Evolutionary conservation across 371 early-diverging fungal genomes (phyloP), one percentile per base, ranked within the genome.

Genomic region (Mucor lusitanicus): DNA sequence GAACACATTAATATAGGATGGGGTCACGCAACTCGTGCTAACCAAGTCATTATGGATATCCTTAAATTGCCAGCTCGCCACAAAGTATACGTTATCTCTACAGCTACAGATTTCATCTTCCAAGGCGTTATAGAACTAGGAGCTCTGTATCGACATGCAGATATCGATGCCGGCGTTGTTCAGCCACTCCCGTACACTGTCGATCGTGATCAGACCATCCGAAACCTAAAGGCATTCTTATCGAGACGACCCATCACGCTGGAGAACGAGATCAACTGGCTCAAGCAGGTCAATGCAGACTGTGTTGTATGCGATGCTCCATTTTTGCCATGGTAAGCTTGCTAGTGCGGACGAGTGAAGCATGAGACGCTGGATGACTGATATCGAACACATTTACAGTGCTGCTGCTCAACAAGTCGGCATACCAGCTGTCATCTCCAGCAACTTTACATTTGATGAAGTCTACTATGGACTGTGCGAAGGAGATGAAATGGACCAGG

Each of bases 391-490:
- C 1, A 13, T 3, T 13, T 13, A 35, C 64, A 88, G 88, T 67
- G 87, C 85, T n/a, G 88, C 88, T 28, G 88, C 88, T 33, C 71
- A 71, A 15, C 75, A 71, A 23, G 84, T 76, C 23, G 84, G 86
- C 13, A 85, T 92, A 23, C 91, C 90, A 2, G 84, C 90, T 9
- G 82, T 86, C 28, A 76, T 90, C 44, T 85, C 90, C n/a, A 88
- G 90, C 33, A 93, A 93, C 64, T 93, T 93, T 61, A 88, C 92
- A 1, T 93, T 91, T 72, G 93, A 93, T 44, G 88, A 89, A 66
- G 90, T 93, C 0, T 90, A 89, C 63, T 79, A 77, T 0, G 87
- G 84, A 28, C 68, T 87, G n/a, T 76, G 86, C 21, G 87, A 86
- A 58, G 85, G 86, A 3, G 89, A 89, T 59, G 73, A 67, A 1